These are phyloP conservation scores for Brassica balearica DNA, from an alignment of 441 rosid species.

Conservation along the genomic window DNA sequence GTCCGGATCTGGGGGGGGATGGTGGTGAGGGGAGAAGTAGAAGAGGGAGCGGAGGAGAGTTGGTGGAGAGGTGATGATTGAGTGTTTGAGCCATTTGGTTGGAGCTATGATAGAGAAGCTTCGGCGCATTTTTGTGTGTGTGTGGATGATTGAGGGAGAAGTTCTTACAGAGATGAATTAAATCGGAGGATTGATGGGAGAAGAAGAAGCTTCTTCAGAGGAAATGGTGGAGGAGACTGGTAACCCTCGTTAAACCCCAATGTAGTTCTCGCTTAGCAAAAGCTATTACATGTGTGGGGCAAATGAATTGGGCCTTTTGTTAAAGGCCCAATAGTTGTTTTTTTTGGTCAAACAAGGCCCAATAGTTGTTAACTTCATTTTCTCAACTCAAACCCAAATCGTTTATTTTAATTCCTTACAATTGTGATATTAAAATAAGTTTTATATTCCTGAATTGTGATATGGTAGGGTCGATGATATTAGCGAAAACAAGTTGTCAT, in stretches of 20 bases:
- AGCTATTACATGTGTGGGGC: neutral
- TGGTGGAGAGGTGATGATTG: conserved; percentile 25
- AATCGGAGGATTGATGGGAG: conserved; percentile 3
- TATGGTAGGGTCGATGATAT: neutral
- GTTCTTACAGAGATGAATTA: conserved; percentile 27
- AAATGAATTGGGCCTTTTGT: neutral
- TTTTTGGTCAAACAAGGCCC: too few relatives aligned
- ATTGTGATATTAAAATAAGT: neutral
- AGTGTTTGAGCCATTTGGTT: conserved; percentile 31
- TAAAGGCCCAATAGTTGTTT: conserved; percentile 1
- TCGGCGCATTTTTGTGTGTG: conserved; percentile 54
- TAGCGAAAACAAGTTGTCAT: neutral
- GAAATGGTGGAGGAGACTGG: conserved; percentile 27
- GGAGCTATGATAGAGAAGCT: conserved; percentile 45
- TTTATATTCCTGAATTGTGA: neutral
- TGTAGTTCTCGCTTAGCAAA: neutral
- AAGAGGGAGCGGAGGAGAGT: conserved; percentile 55
- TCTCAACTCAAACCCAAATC: neutral
- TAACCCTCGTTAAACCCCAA: conserved; percentile 43
- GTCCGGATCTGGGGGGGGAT: conserved; percentile 73
- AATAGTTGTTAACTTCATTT: neutral
- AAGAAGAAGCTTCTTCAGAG: neutral
- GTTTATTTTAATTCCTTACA: neutral
- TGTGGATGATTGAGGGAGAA: neutral
- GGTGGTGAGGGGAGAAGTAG: conserved; percentile 54